Base-by-base conservation (phyloP, 2,329 filamentous ascomycete species). In the Metarhizium rileyi region DNA sequence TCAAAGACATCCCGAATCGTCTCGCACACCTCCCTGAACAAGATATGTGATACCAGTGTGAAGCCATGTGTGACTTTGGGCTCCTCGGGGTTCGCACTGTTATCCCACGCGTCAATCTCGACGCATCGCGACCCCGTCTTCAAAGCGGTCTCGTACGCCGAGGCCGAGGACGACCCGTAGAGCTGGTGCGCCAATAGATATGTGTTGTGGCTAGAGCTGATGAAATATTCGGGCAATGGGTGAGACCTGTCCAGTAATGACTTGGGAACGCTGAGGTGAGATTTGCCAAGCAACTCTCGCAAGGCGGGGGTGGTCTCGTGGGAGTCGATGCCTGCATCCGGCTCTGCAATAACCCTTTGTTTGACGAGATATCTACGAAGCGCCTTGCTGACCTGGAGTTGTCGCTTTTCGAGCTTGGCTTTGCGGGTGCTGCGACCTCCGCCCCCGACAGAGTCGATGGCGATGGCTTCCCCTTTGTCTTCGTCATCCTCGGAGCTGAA, bases 101-200 rank as follows among this genome's bases (percentile, higher is more conserved):
- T 73, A 57, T 87, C 82, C 84, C 83, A 87, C 1, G 80, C 84
- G 59, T 87, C 83, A 48, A 87, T 87, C 65, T 87, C 84, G 35
- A 87, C 82, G 57, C 84, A 87, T 6, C 84, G 72, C 2, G 81
- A 81, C 1, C 83, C 84, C 0, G 80, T 77, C 27, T 66, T 69
- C 16, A 87, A 67, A 0, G 81, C 80, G 5, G 72, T 78, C 57
- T 81, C 74, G 59, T 87, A 87, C 0, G 81, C 83, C 4, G 72
- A 68, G 7, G 80, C 80, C 3, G 76, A 78, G 2, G 81, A 84
- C 22, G 69, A 69, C 4, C 84, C 84, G 56, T 74, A 83, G 2
- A 87, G 75, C 65, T 87, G 84, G 61, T 87, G 81, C 0, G 82
- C 83, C 57, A 82, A 70, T 25, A 87, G 69, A 57, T 87, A 87